Evolutionary conservation across 106 monocot genomes (phyloP), one percentile per base, ranked within the genome.

Genomic region (Xerophyta viscosa): DNA sequence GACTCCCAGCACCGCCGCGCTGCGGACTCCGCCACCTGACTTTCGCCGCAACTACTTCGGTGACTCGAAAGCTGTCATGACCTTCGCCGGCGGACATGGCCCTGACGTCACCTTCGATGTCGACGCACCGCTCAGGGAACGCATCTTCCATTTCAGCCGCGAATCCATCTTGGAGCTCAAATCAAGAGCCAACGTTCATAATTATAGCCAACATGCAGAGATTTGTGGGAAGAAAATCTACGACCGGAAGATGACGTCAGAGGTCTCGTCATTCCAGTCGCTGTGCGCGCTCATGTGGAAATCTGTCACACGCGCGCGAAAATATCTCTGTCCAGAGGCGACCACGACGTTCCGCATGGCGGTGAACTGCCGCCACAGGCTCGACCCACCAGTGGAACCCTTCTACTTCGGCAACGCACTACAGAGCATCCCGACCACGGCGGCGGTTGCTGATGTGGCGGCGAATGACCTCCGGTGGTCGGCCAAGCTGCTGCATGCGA

Each of bases 351-450:
- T 74, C 52, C 72, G 86, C 8, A 82, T 92, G 82, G 91, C 91
- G 17, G 76, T 79, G 55, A 92, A 92, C 86, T 92, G 91, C 67
- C 75, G 91, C 20, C 75, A 79, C 64, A 57, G 91, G 14, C 31
- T 92, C 27, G 29, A 20, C 23, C 91, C 91, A 13, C 18, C 46
- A 9, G 67, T 86, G 20, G 66, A 71, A 41, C 29, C 70, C 8
- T 37, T 48, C 29, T 92, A 92, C 78, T 92, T 92, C 54, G 91
- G 91, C n/a, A 92, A 92, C 73, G 91, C 91, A 14, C 82, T 92
- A 21, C 91, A 92, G 73, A 75, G 80, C 74, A 62, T 85, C 14
- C 71, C 77, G 17, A 83, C 83, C 46, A 52, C 69, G 21, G 80
- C 87, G 8, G 15, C 46, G n/a, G 92, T 77, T 52, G 68, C 43